phyloP scores from a whole-genome alignment of 2,329 filamentous ascomycete species.

The Penicillium hordei region DNA sequence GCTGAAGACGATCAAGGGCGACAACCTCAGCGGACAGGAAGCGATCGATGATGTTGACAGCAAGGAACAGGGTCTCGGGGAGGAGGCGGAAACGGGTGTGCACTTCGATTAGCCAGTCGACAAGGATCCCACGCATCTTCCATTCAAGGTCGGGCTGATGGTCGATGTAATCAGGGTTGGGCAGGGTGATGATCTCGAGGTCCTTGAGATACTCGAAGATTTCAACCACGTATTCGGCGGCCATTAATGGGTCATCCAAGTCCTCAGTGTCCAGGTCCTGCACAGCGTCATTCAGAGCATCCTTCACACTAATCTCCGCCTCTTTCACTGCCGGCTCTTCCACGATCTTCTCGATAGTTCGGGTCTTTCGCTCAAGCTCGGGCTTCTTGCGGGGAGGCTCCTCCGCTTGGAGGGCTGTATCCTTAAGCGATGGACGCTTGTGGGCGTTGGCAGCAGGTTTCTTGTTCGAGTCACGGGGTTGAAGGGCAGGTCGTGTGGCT shows the following conservation, averaged over 20 bases:
- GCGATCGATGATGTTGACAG: slow-evolving; percentile 97
- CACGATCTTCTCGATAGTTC: neutral
- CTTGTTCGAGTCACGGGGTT: slow-evolving; percentile 66
- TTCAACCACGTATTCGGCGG: slow-evolving; percentile 92
- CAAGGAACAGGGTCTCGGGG: slow-evolving; percentile 92
- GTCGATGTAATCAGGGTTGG: slow-evolving; percentile 92
- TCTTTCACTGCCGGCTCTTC: slow-evolving; percentile 19
- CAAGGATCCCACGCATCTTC: slow-evolving; percentile 96
- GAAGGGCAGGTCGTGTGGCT: slow-evolving; percentile 47
- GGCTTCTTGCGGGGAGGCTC: slow-evolving; percentile 69
- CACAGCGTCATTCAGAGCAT: slow-evolving; percentile 36
- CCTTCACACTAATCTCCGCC: slow-evolving; percentile 38
- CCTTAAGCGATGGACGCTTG: slow-evolving; percentile 63
- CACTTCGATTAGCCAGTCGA: slow-evolving; percentile 98
- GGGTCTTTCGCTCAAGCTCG: slow-evolving; percentile 53
- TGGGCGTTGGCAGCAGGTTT: slow-evolving; percentile 61
- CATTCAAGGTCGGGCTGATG: slow-evolving; percentile 94
- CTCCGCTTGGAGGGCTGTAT: slow-evolving; percentile 55
- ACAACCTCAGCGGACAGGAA: slow-evolving; percentile 96
- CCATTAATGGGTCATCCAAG: slow-evolving; percentile 91
- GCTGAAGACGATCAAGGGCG: slow-evolving; percentile 89
- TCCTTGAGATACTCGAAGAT: slow-evolving; percentile 95
- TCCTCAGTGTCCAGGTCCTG: slow-evolving; percentile 80
- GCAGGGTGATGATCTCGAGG: slow-evolving; percentile 75
- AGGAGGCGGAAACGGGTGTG: slow-evolving; percentile 95